Evolutionary conservation across 2,329 filamentous ascomycete genomes (phyloP).

Genomic region (Neocatenulostroma microsporum): DNA sequence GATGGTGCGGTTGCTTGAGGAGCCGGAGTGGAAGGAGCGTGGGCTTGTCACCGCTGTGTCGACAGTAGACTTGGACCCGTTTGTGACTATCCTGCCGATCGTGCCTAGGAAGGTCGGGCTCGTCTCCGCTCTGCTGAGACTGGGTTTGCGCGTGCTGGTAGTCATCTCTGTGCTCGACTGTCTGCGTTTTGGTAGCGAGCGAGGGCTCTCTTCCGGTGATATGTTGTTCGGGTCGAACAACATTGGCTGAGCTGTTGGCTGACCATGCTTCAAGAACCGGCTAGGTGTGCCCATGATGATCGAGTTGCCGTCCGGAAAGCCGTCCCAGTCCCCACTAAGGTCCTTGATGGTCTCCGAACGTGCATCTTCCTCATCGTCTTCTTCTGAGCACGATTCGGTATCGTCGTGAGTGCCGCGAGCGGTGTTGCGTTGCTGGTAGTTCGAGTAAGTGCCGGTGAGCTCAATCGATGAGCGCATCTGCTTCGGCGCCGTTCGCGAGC

Average conservation of each 20-base stretch:
- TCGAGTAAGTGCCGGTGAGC: slow-evolving; percentile 19
- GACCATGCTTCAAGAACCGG: slow-evolving; percentile 26
- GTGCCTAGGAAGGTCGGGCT: slow-evolving; percentile 19
- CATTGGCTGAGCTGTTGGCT: slow-evolving; percentile 13
- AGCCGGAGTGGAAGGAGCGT: slow-evolving; percentile 18
- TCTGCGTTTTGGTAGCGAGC: slow-evolving; percentile 12
- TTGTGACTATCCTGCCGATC: slow-evolving; percentile 11
- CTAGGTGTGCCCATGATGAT: slow-evolving; percentile 30
- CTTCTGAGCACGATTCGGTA: slow-evolving; percentile 10
- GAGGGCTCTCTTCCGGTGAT: slow-evolving; percentile 9
- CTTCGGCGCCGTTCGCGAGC: slow-evolving; percentile 19
- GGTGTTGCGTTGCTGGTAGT: slow-evolving; percentile 10
- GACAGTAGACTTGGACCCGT: slow-evolving; percentile 11
- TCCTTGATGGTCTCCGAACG: slow-evolving; percentile 14
- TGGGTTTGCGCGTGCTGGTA: slow-evolving; percentile 18
- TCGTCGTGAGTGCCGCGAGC: background rate
- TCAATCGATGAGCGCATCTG: slow-evolving; percentile 26
- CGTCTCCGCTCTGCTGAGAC: slow-evolving; percentile 22
- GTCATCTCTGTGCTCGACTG: slow-evolving; percentile 21
- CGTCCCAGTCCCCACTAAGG: slow-evolving; percentile 19
- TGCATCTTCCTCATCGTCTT: slow-evolving; percentile 10
- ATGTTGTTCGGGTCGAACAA: slow-evolving; percentile 18
- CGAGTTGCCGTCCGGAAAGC: slow-evolving; percentile 28
- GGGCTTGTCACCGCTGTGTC: slow-evolving; percentile 16
- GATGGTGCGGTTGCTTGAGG: slow-evolving; percentile 21